These are phyloP conservation scores for Suillus bovinus DNA, from an alignment of 768 basidiomycete genomes.

Conservation along the genomic window DNA sequence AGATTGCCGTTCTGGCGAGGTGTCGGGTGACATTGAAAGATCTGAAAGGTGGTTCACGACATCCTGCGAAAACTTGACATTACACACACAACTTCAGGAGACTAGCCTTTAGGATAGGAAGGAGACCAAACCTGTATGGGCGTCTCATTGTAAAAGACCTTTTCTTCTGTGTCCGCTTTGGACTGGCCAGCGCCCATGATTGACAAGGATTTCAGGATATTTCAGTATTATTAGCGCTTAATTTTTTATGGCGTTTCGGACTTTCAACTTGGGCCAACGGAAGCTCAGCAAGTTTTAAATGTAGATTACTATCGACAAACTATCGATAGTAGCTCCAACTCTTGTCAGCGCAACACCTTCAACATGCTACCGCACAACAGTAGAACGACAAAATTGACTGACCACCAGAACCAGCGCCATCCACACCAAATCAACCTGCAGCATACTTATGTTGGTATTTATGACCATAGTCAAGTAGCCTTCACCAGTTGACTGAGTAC, in stretches of 20 bases:
- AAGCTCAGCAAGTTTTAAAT: neutral
- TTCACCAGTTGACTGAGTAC: conserved; percentile 20
- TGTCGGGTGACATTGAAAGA: conserved; percentile 55
- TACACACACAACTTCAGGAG: conserved; percentile 6
- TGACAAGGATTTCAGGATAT: neutral
- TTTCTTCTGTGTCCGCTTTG: conserved; percentile 52
- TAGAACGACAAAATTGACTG: neutral
- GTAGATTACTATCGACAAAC: neutral
- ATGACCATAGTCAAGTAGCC: conserved; percentile 53
- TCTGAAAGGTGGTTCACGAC: conserved; percentile 80
- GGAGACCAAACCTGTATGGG: conserved; percentile 48
- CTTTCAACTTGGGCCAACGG: neutral
- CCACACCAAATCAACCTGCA: neutral
- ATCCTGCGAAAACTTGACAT: conserved; percentile 73
- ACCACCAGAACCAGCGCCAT: neutral
- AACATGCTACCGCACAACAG: neutral
- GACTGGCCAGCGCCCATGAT: conserved; percentile 73
- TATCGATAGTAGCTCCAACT: no score
- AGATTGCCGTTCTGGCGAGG: conserved; percentile 68
- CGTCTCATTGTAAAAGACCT: conserved; percentile 56
- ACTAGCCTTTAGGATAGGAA: neutral
- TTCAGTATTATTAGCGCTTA: neutral
- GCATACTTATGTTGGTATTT: conserved; percentile 40
- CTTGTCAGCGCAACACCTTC: neutral
- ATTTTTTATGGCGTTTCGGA: neutral